Conservation (phyloP, 1,284 basidiomycete species). For the Cronartium quercuum region DNA sequence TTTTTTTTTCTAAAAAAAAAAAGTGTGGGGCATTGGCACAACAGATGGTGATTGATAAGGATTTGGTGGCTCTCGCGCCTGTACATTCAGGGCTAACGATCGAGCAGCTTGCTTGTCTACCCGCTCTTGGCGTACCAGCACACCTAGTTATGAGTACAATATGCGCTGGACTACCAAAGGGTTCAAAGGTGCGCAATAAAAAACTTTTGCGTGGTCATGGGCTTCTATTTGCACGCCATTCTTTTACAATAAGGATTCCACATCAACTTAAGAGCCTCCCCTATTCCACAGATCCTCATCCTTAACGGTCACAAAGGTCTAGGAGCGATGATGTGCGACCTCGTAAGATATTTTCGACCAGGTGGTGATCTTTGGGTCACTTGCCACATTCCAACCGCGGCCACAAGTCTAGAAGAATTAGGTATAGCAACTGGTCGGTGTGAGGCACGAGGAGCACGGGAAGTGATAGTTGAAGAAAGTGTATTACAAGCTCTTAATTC, state of each 20-base stretch:
- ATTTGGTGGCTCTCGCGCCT: constrained; percentile 50
- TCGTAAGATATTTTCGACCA: constrained; percentile 46
- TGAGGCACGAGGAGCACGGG: constrained; percentile 26
- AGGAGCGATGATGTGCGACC: constrained; percentile 51
- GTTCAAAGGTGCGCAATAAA: constrained; percentile 43
- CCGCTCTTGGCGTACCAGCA: constrained; percentile 49
- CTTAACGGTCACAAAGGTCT: constrained; percentile 52
- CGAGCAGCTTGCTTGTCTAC: constrained; percentile 51
- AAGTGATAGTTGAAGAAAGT: constrained; percentile 27
- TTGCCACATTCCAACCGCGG: constrained; percentile 49
- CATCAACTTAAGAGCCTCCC: too few species aligned
- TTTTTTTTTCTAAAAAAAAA: background rate
- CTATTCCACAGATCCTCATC: constrained; percentile 47
- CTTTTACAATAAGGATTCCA: background rate
- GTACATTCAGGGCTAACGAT: constrained; percentile 45
- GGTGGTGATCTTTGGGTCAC: constrained; percentile 49
- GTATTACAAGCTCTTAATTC: constrained; percentile 5
- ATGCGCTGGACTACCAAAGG: constrained; percentile 48
- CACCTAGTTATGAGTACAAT: constrained; percentile 50
- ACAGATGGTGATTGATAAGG: constrained; percentile 49
- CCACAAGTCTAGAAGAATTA: constrained; percentile 7
- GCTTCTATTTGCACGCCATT: too few species aligned
- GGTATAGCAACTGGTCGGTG: background rate
- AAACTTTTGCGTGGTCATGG: too few species aligned
- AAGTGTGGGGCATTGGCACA: constrained; percentile 51